Conservation (phyloP, 352 stramenopile species). For the Phytophthora meadii region DNA sequence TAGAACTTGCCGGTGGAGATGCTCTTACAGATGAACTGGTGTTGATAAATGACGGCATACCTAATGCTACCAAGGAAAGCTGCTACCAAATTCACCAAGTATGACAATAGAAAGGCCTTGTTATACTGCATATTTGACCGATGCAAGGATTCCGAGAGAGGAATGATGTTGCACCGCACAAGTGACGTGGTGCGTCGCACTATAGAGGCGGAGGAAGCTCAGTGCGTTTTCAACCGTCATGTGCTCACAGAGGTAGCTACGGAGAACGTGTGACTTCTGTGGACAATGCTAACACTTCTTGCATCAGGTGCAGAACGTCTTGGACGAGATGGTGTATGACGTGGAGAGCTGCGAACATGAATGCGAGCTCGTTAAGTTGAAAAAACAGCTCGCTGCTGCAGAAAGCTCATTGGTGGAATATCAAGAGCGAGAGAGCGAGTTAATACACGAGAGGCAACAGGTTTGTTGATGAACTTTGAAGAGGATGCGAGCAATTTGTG, state of each 20-base stretch:
- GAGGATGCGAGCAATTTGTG: background rate
- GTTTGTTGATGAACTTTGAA: slow-evolving; percentile 27
- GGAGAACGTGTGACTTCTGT: no score
- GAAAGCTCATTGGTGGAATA: slow-evolving; percentile 52
- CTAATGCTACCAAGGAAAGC: no score
- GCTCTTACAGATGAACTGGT: no score
- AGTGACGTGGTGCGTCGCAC: slow-evolving; percentile 39
- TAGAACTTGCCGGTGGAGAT: no score
- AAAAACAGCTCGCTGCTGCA: slow-evolving; percentile 40
- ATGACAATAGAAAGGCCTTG: no score
- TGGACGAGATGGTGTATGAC: slow-evolving; percentile 87
- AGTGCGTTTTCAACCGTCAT: slow-evolving; percentile 46
- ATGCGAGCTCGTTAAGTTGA: slow-evolving; percentile 49
- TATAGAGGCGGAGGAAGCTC: slow-evolving; percentile 55
- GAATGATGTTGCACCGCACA: slow-evolving; percentile 48
- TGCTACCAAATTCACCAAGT: no score
- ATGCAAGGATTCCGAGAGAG: slow-evolving; percentile 16
- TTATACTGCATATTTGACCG: no score
- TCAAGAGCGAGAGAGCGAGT: slow-evolving; percentile 64
- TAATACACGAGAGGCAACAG: slow-evolving; percentile 70
- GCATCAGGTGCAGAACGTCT: slow-evolving; percentile 61
- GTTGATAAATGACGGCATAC: no score
- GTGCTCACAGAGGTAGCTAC: slow-evolving; percentile 53
- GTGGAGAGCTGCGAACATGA: slow-evolving; percentile 76
- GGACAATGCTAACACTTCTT: background rate